Conservation (phyloP, 306 rosid species). For the Begonia fuchsioides region DNA sequence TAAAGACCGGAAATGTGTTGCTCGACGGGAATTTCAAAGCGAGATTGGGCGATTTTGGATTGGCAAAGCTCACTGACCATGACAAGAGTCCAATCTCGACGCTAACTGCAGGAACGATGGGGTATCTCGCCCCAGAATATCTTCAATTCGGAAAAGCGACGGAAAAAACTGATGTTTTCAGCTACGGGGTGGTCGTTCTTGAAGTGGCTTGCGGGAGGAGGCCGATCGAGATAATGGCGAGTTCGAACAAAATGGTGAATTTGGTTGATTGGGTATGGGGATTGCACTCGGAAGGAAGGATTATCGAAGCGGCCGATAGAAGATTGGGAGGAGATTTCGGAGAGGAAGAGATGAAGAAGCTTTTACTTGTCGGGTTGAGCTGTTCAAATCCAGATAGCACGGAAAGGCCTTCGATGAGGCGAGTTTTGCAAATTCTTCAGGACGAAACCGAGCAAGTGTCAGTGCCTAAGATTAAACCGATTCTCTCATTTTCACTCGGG, state of each 20-base stretch:
- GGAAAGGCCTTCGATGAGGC: constrained; percentile 38
- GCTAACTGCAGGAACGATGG: constrained; percentile 69
- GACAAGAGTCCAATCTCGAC: constrained; percentile 77
- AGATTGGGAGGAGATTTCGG: constrained; percentile 30
- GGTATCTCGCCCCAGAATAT: constrained; percentile 75
- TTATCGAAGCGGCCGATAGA: constrained; percentile 34
- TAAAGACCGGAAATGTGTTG: constrained; percentile 55
- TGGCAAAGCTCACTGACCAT: constrained; percentile 85
- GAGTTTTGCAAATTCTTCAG: constrained; percentile 31
- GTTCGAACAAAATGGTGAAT: constrained; percentile 25
- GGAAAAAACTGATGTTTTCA: constrained; percentile 62
- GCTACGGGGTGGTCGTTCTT: constrained; percentile 56
- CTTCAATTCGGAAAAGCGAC: constrained; percentile 77
- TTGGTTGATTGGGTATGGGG: constrained; percentile 56
- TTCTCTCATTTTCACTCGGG: constrained; percentile 30
- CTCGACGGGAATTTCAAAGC: constrained; percentile 44
- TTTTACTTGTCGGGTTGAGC: constrained; percentile 34
- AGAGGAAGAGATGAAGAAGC: constrained; percentile 34
- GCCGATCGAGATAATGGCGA: constrained; percentile 28
- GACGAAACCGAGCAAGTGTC: constrained; percentile 19
- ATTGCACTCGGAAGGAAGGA: constrained; percentile 28
- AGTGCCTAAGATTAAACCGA: constrained; percentile 32
- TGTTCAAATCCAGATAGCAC: constrained; percentile 38
- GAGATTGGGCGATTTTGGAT: constrained; percentile 61
- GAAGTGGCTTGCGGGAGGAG: constrained; percentile 56